Percentiles rank a stretch among this genome's conserved stretches.
These are phyloP conservation scores for Coleophoma eucalyptorum DNA, from an alignment of 2,329 filamentous ascomycete species.

Conservation along the genomic window DNA sequence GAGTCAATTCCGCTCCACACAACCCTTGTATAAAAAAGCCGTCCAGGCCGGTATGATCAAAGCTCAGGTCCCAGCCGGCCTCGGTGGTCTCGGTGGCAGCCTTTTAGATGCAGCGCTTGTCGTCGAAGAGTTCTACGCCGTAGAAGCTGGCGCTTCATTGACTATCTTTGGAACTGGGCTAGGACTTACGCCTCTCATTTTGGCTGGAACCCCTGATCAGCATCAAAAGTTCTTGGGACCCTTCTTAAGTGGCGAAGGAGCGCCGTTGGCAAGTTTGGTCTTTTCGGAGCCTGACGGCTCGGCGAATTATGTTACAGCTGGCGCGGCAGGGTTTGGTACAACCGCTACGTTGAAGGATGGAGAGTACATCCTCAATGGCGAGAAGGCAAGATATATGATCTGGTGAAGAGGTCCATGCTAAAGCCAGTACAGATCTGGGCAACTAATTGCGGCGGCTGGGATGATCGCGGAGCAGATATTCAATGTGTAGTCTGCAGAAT, in stretches of 20 bases:
- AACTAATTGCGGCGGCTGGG: constrained; percentile 50
- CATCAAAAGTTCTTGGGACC: constrained; percentile 37
- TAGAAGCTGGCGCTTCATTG: constrained; percentile 44
- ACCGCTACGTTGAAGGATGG: constrained; percentile 44
- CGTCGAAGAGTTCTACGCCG: constrained; percentile 48
- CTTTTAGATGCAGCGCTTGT: constrained; percentile 45
- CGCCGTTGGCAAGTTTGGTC: constrained; percentile 45
- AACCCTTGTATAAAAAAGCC: constrained; percentile 40
- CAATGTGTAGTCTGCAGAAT: constrained; percentile 46
- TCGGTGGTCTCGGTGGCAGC: constrained; percentile 40
- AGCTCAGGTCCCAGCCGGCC: constrained; percentile 37
- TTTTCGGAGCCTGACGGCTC: constrained; percentile 45
- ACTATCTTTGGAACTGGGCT: constrained; percentile 49
- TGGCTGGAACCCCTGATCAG: constrained; percentile 37
- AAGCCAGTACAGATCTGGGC: constrained; percentile 41
- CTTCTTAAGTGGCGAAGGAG: constrained; percentile 39
- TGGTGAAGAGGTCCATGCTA: background rate
- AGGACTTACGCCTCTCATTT: constrained; percentile 45
- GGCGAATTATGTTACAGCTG: constrained; percentile 47
- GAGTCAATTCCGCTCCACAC: constrained; percentile 42
- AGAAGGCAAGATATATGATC: constrained; percentile 35
- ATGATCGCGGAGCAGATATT: constrained; percentile 45
- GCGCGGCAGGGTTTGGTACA: constrained; percentile 42
- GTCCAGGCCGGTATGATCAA: constrained; percentile 41
- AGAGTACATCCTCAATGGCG: constrained; percentile 48